phyloP scores from a whole-genome alignment of 2,329 filamentous ascomycete species.

The Hypoxylon sp. region DNA sequence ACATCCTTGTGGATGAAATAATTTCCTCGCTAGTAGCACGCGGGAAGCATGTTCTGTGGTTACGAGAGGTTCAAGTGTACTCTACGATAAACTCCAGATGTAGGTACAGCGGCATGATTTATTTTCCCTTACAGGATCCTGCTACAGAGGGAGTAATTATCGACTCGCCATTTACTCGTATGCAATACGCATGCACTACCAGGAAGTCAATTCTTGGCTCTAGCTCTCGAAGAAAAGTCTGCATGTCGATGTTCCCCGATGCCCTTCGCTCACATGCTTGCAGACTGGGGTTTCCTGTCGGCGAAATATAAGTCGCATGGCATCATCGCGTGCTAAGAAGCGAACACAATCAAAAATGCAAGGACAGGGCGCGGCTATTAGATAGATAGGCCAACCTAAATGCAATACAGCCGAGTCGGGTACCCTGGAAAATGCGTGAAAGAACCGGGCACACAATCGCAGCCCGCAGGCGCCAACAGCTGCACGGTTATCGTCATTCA shows the following conservation, averaged over 20 bases:
- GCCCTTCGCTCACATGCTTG: slow-evolving; percentile 32
- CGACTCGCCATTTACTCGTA: slow-evolving; percentile 21
- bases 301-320: slow-evolving; percentile 50
- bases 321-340: slow-evolving; percentile 45
- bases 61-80: slow-evolving; percentile 23
- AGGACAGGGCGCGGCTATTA: slow-evolving; percentile 45
- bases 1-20: slow-evolving; percentile 29
- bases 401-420: slow-evolving; percentile 52
- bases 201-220: slow-evolving; percentile 14
- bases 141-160: slow-evolving; percentile 16
- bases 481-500: slow-evolving; percentile 47
- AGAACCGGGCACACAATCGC: slow-evolving; percentile 38
- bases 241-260: slow-evolving; percentile 24
- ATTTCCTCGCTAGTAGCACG: slow-evolving; percentile 29
- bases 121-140: slow-evolving; percentile 20
- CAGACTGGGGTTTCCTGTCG: slow-evolving; percentile 44
- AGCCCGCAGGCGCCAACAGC: slow-evolving; percentile 43
- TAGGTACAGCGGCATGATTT: slow-evolving; percentile 22
- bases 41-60: slow-evolving; percentile 19
- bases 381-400: slow-evolving; percentile 39
- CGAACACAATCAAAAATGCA: slow-evolving; percentile 37
- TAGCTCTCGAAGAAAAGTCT: slow-evolving; percentile 15
- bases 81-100: slow-evolving; percentile 15
- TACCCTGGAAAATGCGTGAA: slow-evolving; percentile 44
- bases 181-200: slow-evolving; percentile 10